Evolutionary conservation across 1,284 basidiomycete genomes (phyloP), one percentile per base, ranked within the genome.

Genomic region (Pterula multifida): DNA sequence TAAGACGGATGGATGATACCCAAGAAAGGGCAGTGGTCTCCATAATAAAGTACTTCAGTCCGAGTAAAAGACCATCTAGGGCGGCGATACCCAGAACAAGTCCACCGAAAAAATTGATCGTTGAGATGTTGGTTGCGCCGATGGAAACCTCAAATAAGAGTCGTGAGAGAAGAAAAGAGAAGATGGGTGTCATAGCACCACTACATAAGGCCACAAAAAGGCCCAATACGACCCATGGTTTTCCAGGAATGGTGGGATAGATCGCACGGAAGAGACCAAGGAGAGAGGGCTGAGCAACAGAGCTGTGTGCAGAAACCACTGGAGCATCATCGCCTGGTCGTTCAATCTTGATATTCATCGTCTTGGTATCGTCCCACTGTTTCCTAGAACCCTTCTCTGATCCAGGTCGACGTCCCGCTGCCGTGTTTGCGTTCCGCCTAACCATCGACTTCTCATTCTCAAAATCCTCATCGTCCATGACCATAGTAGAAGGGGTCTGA

Each of bases 141-240:
- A 72, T 73, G 21, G 88, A 89, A 47, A 90, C 83, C 54, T 86
- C 76, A 57, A 80, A 80, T 58, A 98, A 76, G 23, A 98, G 76
- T 26, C 78, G 76, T 11, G 91, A 87, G 54, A 98, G 81, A 55
- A 92, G 75, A 69, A 76, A 91, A 0, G 94, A 94, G 72, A 98
- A 98, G 44, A 95, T 58, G 0, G 95, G 95, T 0, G 90, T 95
- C 69, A 88, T 80, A 0, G 85, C 75, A 22, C 94, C 94, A 53
- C 81, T 85, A 26, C 76, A 63, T 26, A 92, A 56, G 50, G 81
- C 81, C 26, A 78, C 61, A 51, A 80, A 35, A 48, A 24, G 48
- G 19, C 36, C 35, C 23, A 32, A 49, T 45, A 48, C 47, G 19
- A 56, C 21, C 47, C 53, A 47, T 6, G 36, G 49, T 49, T 50